Evolutionary conservation across 108 stramenopile species (phyloP).

Genomic region (Nannochloropsis oceanica): DNA sequence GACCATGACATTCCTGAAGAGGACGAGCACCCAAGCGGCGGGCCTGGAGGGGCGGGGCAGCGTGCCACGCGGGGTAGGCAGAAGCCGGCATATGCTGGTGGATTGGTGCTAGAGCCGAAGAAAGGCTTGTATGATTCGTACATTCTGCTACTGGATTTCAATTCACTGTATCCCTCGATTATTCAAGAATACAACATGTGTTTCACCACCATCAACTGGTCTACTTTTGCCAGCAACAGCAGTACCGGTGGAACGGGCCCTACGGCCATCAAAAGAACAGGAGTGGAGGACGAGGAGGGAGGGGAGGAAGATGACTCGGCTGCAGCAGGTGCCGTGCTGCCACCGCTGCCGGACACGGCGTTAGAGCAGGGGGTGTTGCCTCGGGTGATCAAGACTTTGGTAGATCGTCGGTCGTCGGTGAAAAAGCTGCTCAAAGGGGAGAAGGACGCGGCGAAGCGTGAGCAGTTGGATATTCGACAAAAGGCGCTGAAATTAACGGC

Average conservation of each 20-base stretch:
- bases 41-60: background rate
- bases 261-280: background rate
- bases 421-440: slow-evolving; percentile 68
- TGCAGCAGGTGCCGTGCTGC: slow-evolving; percentile 44
- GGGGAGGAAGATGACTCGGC: slow-evolving; percentile 23
- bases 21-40: background rate
- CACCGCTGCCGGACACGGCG: slow-evolving; percentile 61
- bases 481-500: slow-evolving; percentile 90
- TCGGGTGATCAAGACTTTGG: slow-evolving; percentile 80
- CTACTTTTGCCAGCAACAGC: slow-evolving; percentile 13
- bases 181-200: slow-evolving; percentile 99
- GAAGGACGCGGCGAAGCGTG: slow-evolving; percentile 17
- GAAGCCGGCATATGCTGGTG: slow-evolving; percentile 80
- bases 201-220: slow-evolving; percentile 95
- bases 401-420: slow-evolving; percentile 79
- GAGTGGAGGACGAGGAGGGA: slow-evolving; percentile 15
- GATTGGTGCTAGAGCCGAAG: slow-evolving; percentile 98
- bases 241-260: slow-evolving; percentile 3
- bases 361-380: slow-evolving; percentile 76
- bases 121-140: slow-evolving; percentile 95
- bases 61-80: background rate
- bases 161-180: slow-evolving; percentile 92
- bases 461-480: slow-evolving; percentile 89
- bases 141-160: slow-evolving; percentile 96
- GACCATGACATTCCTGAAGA: background rate